These are phyloP conservation scores for Bassia scoparia DNA, from an alignment of 148 eudicot species.

Conservation along the genomic window DNA sequence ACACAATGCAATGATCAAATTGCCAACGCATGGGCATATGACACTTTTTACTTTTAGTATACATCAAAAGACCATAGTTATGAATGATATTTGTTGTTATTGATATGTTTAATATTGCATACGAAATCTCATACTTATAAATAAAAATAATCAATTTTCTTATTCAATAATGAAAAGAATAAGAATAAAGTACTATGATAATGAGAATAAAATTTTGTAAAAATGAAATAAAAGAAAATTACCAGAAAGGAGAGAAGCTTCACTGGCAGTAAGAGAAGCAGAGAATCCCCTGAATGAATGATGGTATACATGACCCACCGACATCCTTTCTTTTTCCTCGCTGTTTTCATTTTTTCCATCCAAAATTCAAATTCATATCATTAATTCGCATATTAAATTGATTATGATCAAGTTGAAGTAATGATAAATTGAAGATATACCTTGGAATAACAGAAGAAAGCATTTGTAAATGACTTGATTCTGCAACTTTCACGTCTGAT, in stretches of 20 bases:
- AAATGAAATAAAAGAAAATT: not conserved
- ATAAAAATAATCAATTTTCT: too few relatives aligned
- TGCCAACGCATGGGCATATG: too few relatives aligned
- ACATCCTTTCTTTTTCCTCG: slow-evolving; percentile 38
- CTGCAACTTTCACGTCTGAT: slow-evolving; percentile 29
- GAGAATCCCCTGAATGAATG: slow-evolving; percentile 67
- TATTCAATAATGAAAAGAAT: too few relatives aligned
- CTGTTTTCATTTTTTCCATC: slow-evolving; percentile 33
- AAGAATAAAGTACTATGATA: not conserved
- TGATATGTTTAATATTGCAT: too few relatives aligned
- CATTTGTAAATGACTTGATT: slow-evolving; percentile 42
- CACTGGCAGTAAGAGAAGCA: slow-evolving; percentile 47
- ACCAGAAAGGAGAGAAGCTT: slow-evolving; percentile 64
- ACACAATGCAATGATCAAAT: too few relatives aligned
- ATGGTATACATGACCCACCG: slow-evolving; percentile 45
- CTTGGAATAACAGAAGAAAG: slow-evolving; percentile 52
- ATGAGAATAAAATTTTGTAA: not conserved
- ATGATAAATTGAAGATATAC: slow-evolving; percentile 16
- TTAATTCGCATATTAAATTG: too few relatives aligned
- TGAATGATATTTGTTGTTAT: too few relatives aligned
- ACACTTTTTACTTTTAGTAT: too few relatives aligned
- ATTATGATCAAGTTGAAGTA: too few relatives aligned
- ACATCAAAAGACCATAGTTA: too few relatives aligned
- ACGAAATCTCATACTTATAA: too few relatives aligned
- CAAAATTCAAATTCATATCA: not conserved